phyloP scores from a whole-genome alignment of 2,329 filamentous ascomycete species.

The Neofusicoccum umdonicola region DNA sequence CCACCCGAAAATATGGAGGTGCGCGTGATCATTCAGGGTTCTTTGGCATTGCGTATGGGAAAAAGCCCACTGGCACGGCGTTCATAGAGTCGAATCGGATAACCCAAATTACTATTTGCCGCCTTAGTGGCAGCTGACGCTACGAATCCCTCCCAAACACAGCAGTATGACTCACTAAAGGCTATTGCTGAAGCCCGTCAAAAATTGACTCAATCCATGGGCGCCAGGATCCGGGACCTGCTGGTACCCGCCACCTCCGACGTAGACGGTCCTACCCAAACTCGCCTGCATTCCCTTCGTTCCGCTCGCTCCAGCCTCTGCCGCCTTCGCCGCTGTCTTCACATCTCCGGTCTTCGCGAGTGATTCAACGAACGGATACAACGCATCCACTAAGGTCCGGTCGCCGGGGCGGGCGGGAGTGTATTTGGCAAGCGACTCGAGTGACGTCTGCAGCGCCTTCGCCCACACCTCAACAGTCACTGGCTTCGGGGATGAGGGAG shows the following conservation, averaged over 20 bases:
- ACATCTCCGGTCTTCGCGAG: conserved; percentile 65
- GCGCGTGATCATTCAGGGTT: conserved; percentile 12
- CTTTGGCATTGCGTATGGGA: conserved; percentile 15
- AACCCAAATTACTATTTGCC: conserved; percentile 16
- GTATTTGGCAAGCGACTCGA: conserved; percentile 71
- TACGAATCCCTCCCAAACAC: not conserved
- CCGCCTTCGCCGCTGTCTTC: conserved; percentile 70
- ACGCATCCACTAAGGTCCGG: conserved; percentile 83
- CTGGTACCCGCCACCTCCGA: conserved; percentile 72
- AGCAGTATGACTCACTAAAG: conserved; percentile 10
- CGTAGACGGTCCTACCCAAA: conserved; percentile 78
- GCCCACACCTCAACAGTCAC: conserved; percentile 58
- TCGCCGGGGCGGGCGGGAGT: conserved; percentile 89
- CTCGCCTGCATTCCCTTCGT: conserved; percentile 93
- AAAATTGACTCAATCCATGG: conserved; percentile 79
- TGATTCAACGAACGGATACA: conserved; percentile 80
- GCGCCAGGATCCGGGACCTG: conserved; percentile 72
- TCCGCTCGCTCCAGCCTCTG: conserved; percentile 70
- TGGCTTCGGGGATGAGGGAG: conserved; percentile 43
- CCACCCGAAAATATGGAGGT: conserved; percentile 1
- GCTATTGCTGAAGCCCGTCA: conserved; percentile 60
- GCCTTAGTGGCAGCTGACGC: not conserved
- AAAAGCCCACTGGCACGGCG: conserved; percentile 15
- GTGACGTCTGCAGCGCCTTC: conserved; percentile 68
- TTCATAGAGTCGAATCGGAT: conserved; percentile 18